Evolutionary conservation across 441 rosid species (phyloP).

Genomic region (Erodium trifolium): DNA sequence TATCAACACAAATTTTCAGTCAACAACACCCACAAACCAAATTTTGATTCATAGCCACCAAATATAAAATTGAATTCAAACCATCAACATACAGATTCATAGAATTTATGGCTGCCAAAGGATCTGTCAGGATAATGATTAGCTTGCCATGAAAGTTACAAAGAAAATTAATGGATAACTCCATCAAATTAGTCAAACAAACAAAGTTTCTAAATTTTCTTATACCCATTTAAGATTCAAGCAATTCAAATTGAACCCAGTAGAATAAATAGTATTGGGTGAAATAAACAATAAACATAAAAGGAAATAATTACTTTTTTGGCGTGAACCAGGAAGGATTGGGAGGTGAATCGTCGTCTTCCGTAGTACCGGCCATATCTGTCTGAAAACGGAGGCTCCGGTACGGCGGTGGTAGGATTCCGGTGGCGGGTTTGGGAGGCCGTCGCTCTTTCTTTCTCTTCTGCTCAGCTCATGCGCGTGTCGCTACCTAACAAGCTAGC

Average conservation of each 20-base stretch:
- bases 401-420: neutral
- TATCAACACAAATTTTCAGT: no score
- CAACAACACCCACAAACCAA: no score
- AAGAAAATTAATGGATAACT: no score
- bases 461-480: neutral
- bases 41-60: no score
- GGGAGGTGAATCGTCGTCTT: neutral
- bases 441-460: neutral
- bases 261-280: neutral
- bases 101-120: no score
- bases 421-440: neutral
- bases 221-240: neutral
- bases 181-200: no score
- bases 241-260: neutral
- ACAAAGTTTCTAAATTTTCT: neutral
- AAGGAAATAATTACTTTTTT: neutral
- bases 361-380: neutral
- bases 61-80: neutral
- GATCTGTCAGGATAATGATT: no score
- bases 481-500: neutral
- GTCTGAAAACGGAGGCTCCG: neutral
- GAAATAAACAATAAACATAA: neutral
- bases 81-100: no score
- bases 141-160: no score
- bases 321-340: constrained; percentile 10